phyloP scores from a whole-genome alignment of 768 basidiomycete genomes.

The Lentinula sp. region DNA sequence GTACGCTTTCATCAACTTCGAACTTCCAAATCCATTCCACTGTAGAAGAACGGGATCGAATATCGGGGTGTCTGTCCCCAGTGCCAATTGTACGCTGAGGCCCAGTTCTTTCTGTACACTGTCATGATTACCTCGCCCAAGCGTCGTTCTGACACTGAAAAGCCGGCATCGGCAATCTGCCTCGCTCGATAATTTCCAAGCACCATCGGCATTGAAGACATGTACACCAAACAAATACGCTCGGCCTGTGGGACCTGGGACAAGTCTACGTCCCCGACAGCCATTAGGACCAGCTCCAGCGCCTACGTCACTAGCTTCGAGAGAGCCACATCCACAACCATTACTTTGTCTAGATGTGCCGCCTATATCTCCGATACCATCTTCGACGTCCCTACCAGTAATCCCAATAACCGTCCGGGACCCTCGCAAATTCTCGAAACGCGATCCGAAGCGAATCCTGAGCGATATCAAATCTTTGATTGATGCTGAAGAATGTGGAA shows the following conservation, averaged over 20 bases:
- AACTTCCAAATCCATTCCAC: constrained; percentile 3
- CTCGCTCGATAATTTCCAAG: background rate
- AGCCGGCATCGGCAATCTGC: background rate
- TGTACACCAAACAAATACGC: background rate
- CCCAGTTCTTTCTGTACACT: background rate
- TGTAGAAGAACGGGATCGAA: constrained; percentile 6
- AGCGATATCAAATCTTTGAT: background rate
- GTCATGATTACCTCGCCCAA: background rate
- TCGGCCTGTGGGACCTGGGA: background rate
- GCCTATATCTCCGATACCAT: background rate
- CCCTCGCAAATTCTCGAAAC: constrained; percentile 1
- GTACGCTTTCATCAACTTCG: background rate
- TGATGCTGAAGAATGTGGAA: background rate
- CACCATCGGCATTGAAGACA: background rate
- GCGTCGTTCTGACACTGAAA: background rate
- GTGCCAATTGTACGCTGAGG: background rate
- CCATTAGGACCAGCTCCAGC: background rate
- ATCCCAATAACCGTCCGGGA: background rate
- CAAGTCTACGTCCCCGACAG: background rate
- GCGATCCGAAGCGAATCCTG: constrained; percentile 1
- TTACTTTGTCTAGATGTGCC: background rate
- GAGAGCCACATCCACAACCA: background rate
- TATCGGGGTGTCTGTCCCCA: constrained; percentile 1
- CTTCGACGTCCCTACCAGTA: background rate
- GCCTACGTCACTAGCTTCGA: background rate